Conservation (phyloP, 805 yeast genomes). For the Ogataea zsoltii region DNA sequence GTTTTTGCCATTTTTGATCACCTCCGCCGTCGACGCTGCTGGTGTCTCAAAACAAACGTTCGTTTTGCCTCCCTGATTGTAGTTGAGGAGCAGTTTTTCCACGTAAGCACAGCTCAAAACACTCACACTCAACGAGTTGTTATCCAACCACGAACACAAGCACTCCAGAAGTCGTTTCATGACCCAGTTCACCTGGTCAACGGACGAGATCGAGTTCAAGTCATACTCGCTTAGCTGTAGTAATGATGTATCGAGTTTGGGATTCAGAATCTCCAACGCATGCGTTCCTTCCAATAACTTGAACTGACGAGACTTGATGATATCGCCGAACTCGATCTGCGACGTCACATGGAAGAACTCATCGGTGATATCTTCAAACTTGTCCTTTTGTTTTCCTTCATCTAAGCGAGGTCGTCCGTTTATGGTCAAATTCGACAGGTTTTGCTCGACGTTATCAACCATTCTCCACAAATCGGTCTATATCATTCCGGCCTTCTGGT, state of each 20-base stretch:
- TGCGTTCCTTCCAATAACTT: constrained; percentile 81
- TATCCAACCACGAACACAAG: constrained; percentile 73
- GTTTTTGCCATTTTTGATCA: constrained; percentile 20
- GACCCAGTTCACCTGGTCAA: constrained; percentile 46
- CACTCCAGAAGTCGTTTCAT: constrained; percentile 54
- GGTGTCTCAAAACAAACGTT: background rate
- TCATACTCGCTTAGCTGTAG: constrained; percentile 50
- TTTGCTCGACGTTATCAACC: constrained; percentile 9
- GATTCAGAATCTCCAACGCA: constrained; percentile 77
- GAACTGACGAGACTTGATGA: constrained; percentile 61
- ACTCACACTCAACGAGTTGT: constrained; percentile 73
- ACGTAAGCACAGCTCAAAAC: constrained; percentile 75
- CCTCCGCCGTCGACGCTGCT: background rate
- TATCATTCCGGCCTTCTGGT: background rate
- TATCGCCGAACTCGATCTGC: constrained; percentile 44
- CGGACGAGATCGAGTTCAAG: constrained; percentile 36
- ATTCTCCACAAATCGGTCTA: background rate
- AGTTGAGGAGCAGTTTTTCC: constrained; percentile 20
- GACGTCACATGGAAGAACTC: constrained; percentile 42
- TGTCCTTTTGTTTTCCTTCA: background rate
- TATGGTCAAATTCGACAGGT: constrained; percentile 10
- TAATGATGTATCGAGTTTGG: constrained; percentile 75
- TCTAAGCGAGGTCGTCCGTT: background rate
- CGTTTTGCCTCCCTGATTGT: constrained; percentile 13
- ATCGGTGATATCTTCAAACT: constrained; percentile 55